Percentiles rank a stretch among this genome's conserved stretches.
Conservation (phyloP, 257 asterid species). For the Solanum microdontum region DNA sequence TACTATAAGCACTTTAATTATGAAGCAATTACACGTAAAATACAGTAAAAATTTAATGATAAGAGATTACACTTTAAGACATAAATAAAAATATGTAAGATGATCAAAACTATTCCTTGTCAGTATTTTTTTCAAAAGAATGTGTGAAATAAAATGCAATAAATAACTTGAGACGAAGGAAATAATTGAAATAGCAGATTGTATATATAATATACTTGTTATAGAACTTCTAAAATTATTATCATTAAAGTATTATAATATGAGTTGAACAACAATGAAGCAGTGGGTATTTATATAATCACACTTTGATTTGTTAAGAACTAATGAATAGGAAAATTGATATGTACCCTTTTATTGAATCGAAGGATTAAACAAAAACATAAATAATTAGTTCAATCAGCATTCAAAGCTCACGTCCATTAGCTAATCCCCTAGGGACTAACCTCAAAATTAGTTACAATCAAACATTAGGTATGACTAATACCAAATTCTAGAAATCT, state of each 20-base stretch:
- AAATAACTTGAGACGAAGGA: no score
- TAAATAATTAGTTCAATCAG: not conserved
- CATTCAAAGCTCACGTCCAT: not conserved
- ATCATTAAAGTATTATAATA: not conserved
- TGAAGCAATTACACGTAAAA: not conserved
- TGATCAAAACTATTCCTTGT: not conserved
- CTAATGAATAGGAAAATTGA: not conserved
- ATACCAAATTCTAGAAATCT: not conserved
- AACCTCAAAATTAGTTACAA: not conserved
- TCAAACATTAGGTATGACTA: not conserved
- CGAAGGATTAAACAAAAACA: not conserved
- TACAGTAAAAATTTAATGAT: not conserved
- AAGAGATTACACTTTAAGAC: not conserved
- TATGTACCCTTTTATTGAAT: not conserved
- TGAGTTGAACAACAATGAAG: not conserved
- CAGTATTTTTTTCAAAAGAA: no score
- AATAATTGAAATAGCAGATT: not conserved
- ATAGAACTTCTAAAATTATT: not conserved
- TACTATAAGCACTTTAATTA: not conserved
- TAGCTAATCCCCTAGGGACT: not conserved
- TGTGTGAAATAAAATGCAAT: accelerated
- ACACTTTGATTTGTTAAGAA: not conserved
- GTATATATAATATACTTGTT: not conserved
- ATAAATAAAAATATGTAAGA: not conserved
- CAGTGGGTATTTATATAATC: not conserved